Evolutionary conservation across 768 basidiomycete genomes (phyloP).

Genomic region (Lactarius indigo): DNA sequence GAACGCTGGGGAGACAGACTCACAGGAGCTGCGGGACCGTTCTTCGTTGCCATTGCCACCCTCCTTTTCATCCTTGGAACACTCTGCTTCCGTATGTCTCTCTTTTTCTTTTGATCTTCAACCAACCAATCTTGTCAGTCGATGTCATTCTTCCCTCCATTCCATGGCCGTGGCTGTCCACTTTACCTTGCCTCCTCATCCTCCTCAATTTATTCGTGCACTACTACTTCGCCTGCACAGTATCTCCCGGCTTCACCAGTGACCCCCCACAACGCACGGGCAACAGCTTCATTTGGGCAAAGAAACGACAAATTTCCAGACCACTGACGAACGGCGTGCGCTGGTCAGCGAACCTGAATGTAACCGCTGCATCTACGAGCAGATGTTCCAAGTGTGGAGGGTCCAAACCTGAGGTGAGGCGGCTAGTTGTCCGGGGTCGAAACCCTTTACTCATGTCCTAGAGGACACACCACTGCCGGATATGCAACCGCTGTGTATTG

Average conservation of each 20-base stretch:
- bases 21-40: constrained; percentile 88
- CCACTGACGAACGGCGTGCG: constrained; percentile 41
- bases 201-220: constrained; percentile 73
- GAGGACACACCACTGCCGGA: constrained; percentile 91
- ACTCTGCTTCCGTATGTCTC: constrained; percentile 73
- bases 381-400: constrained; percentile 24
- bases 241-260: constrained; percentile 76
- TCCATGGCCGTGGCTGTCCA: constrained; percentile 52
- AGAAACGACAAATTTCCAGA: constrained; percentile 31
- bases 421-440: not conserved
- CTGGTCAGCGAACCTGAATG: constrained; percentile 47
- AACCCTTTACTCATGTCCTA: constrained; percentile 32
- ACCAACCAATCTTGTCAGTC: constrained; percentile 45
- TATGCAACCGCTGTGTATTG: constrained; percentile 86
- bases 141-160: constrained; percentile 71
- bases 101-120: not conserved
- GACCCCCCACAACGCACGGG: constrained; percentile 46
- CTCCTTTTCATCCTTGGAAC: constrained; percentile 65
- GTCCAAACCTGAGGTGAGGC: constrained; percentile 20
- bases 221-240: constrained; percentile 82
- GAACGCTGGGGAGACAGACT: constrained; percentile 75
- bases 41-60: constrained; percentile 81
- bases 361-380: constrained; percentile 45
- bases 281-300: constrained; percentile 57
- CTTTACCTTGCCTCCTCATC: constrained; percentile 71